phyloP scores from a whole-genome alignment of 1,139 yeast species.

The Kodamaea sp. region DNA sequence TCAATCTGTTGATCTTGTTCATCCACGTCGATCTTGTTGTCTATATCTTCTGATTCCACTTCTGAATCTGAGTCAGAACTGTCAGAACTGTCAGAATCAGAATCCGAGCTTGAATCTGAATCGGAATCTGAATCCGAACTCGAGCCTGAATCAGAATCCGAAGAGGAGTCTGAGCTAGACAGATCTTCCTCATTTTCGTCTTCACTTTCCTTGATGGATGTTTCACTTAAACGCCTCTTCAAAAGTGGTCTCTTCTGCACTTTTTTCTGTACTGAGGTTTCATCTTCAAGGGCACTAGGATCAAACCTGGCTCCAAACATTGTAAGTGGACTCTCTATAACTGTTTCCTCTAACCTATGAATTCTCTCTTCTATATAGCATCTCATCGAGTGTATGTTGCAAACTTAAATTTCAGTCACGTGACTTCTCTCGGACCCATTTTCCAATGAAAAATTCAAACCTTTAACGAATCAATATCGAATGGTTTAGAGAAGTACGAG shows the following conservation, averaged over 20 bases:
- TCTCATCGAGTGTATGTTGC: slow-evolving; percentile 4
- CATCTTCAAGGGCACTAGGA: slow-evolving; percentile 40
- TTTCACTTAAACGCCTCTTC: slow-evolving; percentile 21
- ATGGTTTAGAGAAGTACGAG: background rate
- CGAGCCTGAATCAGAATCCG: slow-evolving; percentile 13
- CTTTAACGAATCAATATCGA: background rate
- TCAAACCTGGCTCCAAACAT: slow-evolving; percentile 71
- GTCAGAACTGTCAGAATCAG: no score
- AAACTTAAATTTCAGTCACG: background rate
- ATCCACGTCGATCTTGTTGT: no score
- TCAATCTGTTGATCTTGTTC: no score
- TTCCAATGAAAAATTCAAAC: no score
- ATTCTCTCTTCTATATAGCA: no score
- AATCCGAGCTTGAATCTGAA: background rate
- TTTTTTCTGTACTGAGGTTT: slow-evolving; percentile 7
- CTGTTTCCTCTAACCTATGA: no score
- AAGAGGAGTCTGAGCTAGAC: background rate
- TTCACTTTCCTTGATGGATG: slow-evolving; percentile 10
- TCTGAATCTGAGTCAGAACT: no score
- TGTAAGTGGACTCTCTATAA: no score
- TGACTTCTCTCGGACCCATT: background rate
- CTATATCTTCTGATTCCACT: no score
- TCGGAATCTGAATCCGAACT: slow-evolving; percentile 4
- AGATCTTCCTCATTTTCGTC: slow-evolving; percentile 13
- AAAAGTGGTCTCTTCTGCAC: slow-evolving; percentile 7